These are phyloP conservation scores for Didymella segeticola DNA, from an alignment of 2,329 filamentous ascomycete genomes.

Conservation along the genomic window DNA sequence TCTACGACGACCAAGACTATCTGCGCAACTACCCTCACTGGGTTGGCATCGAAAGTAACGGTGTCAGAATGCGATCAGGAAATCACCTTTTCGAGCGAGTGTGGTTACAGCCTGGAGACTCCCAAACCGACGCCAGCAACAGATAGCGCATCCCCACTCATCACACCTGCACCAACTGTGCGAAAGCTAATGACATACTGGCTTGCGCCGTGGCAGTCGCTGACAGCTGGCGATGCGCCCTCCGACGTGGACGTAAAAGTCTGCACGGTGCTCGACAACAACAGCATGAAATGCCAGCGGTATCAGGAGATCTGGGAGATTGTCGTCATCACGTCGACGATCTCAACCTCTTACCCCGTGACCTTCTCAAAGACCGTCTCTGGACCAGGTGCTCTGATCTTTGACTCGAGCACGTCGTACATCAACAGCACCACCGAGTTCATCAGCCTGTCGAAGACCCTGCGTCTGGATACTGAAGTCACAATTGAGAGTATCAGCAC, in stretches of 20 bases:
- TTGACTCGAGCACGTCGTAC: conserved; percentile 50
- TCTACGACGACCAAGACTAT: conserved; percentile 51
- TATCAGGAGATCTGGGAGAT: conserved; percentile 54
- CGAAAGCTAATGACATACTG: conserved; percentile 53
- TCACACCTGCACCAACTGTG: conserved; percentile 50
- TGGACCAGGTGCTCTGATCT: conserved; percentile 41
- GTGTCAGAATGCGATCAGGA: conserved; percentile 54
- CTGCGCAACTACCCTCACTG: conserved; percentile 54
- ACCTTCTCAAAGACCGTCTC: conserved; percentile 51
- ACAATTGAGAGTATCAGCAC: conserved; percentile 45
- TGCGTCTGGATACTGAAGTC: conserved; percentile 47
- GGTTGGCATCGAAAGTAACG: conserved; percentile 50
- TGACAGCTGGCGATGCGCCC: conserved; percentile 49
- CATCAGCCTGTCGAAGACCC: conserved; percentile 49
- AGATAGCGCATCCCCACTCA: conserved; percentile 15
- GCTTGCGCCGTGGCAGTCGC: conserved; percentile 53
- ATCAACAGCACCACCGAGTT: conserved; percentile 49
- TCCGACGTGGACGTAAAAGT: conserved; percentile 52
- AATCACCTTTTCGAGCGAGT: conserved; percentile 55
- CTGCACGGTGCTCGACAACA: conserved; percentile 45
- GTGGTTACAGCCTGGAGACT: conserved; percentile 51
- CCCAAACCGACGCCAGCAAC: conserved; percentile 38
- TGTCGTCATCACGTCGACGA: conserved; percentile 46
- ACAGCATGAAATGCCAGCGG: conserved; percentile 48
- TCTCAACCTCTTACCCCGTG: conserved; percentile 45